phyloP scores from a whole-genome alignment of 1,139 yeast genomes.

The Starmera stellimalicola region DNA sequence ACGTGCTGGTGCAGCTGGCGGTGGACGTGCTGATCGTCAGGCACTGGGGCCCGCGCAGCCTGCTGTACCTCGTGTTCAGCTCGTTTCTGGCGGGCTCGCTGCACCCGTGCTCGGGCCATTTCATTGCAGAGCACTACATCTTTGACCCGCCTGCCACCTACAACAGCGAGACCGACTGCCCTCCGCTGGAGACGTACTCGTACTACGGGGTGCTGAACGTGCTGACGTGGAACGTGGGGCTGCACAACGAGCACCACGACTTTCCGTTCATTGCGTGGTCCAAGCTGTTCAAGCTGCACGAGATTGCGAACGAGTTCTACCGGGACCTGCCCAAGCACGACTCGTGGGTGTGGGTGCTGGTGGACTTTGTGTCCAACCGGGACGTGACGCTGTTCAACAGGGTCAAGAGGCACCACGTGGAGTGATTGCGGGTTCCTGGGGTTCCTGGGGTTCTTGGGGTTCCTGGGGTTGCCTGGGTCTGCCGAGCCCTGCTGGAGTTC shows the following conservation, averaged over 20 bases:
- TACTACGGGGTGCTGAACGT: slow-evolving; percentile 75
- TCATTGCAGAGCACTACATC: slow-evolving; percentile 88
- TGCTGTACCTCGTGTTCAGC: slow-evolving; percentile 61
- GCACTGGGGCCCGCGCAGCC: slow-evolving; percentile 54
- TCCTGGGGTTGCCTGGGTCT: too few relatives aligned
- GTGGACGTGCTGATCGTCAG: slow-evolving; percentile 51
- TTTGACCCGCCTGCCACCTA: slow-evolving; percentile 45
- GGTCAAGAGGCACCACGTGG: slow-evolving; percentile 53
- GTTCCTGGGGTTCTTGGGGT: too few relatives aligned
- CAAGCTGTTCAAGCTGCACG: slow-evolving; percentile 53
- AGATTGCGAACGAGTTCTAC: slow-evolving; percentile 73
- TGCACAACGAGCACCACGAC: slow-evolving; percentile 92
- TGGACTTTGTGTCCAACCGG: slow-evolving; percentile 61
- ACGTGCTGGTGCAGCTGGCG: slow-evolving; percentile 49
- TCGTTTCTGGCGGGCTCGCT: slow-evolving; percentile 85
- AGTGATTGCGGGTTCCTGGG: slow-evolving; percentile 6
- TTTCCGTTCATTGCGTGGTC: slow-evolving; percentile 94
- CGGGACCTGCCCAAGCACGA: slow-evolving; percentile 69
- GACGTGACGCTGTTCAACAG: slow-evolving; percentile 70
- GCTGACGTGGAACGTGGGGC: slow-evolving; percentile 87
- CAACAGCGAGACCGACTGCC: slow-evolving; percentile 18
- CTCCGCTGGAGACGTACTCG: slow-evolving; percentile 62
- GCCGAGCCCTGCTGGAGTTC: too few relatives aligned
- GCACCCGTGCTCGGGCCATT: slow-evolving; percentile 94
- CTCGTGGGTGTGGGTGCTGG: slow-evolving; percentile 73